phyloP scores from a whole-genome alignment of 495 filamentous ascomycete genomes.

The Bombardia bombarda region DNA sequence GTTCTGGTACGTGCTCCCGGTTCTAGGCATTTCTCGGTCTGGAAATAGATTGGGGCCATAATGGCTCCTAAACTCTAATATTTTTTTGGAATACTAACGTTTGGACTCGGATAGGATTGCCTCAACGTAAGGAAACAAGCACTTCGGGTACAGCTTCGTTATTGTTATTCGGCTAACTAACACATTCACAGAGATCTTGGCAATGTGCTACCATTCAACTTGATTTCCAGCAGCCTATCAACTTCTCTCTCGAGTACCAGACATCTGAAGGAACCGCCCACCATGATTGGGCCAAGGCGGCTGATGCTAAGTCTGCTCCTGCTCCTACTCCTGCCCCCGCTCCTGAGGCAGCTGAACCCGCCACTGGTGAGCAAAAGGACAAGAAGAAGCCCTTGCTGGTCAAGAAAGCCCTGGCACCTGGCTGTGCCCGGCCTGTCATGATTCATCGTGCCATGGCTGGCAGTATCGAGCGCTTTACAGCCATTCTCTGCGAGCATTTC shows the following conservation, averaged over 20 bases:
- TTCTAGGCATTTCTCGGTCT: too few species aligned
- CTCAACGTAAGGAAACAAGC: constrained; percentile 16
- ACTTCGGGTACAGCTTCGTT: not conserved
- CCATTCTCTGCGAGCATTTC: constrained; percentile 90
- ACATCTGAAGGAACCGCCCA: constrained; percentile 47
- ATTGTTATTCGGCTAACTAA: constrained; percentile 38
- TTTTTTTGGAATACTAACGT: too few species aligned
- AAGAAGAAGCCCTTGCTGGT: constrained; percentile 26
- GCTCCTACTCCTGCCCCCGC: constrained; percentile 11
- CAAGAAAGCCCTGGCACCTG: constrained; percentile 48
- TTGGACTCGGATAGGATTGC: too few species aligned
- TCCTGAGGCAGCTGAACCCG: not conserved
- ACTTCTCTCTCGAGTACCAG: constrained; percentile 31
- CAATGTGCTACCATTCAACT: constrained; percentile 97
- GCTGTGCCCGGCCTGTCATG: constrained; percentile 89
- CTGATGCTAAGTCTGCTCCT: constrained; percentile 22
- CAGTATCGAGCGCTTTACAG: constrained; percentile 90
- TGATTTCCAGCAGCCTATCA: constrained; percentile 86
- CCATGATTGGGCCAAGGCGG: constrained; percentile 20
- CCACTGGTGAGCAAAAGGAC: constrained; percentile 24
- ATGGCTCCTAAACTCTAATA: too few species aligned
- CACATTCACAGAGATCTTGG: too few species aligned
- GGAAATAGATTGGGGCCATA: too few species aligned
- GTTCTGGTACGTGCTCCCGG: too few species aligned
- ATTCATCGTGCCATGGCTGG: constrained; percentile 95